Evolutionary conservation across 805 yeast genomes (phyloP), one percentile per base, ranked within the genome.

Genomic region (Metschnikowia continentalis): DNA sequence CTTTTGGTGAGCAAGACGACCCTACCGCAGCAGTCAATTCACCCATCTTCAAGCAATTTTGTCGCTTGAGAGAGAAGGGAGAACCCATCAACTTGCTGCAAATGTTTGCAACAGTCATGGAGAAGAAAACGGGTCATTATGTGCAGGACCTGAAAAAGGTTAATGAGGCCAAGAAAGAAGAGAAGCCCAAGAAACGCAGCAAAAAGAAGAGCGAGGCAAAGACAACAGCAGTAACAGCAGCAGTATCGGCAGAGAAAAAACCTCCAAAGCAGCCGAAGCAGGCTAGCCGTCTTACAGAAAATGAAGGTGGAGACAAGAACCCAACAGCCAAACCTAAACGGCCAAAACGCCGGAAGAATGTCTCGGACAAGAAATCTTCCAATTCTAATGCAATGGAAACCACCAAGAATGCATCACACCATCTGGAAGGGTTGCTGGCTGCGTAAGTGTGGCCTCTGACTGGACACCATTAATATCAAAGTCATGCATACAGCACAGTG

Each of bases 321-420:
- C 39, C 36, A 23, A 48, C 50, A 35, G 11, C 26, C 43, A 50
- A 49, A 37, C 13, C n/a, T 10, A 47, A 50, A 36, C 32, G 38
- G 11, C 5, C 38, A 8, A 42, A 37, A 22, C 46, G 46, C 11
- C 46, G 46, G 19, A 36, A 23, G 14, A 38, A n/a, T 8, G 36
- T 14, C 10, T 2, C 17, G 10, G 32, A 42, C 6, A 42, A 33
- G 7, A 42, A 33, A 13, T 6, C 42, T 6, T 14, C n/a, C 23
- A 37, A 37, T 14, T 6, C n/a, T 8, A 17, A 19, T 23, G 14
- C 32, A 8, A 13, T 17, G 14, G 32, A 39, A 7, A 14, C 32
- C 19, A 23, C 32, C 20, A 39, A 23, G 19, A 14, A 22, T n/a
- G 32, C 19, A 23, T 23, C 17, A 3, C 10, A 13, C 17, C 42